phyloP scores from a whole-genome alignment of 1,139 yeast genomes.

The Hyphopichia pseudoburtonii region DNA sequence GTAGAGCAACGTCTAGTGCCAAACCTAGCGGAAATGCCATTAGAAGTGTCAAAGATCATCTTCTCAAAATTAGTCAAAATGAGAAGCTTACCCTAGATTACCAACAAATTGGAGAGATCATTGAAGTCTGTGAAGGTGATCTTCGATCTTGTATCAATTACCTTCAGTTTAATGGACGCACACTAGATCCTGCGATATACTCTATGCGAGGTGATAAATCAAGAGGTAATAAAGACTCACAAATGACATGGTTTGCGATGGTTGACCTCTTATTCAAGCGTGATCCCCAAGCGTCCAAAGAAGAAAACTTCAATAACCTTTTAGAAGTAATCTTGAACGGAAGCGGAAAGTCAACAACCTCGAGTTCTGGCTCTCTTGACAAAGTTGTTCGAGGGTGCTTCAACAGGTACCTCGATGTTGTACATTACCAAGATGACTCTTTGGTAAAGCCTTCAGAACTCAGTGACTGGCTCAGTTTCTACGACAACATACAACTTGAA shows the following conservation, averaged over 20 bases:
- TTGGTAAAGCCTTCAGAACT: constrained; percentile 60
- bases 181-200: constrained; percentile 10
- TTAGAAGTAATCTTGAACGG: constrained; percentile 34
- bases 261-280: constrained; percentile 56
- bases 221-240: constrained; percentile 45
- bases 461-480: constrained; percentile 77
- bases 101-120: constrained; percentile 49
- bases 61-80: constrained; percentile 29
- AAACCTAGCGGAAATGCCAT: constrained; percentile 37
- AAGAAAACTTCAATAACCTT: constrained; percentile 46
- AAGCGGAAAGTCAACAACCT: constrained; percentile 40
- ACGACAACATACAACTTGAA: constrained; percentile 52
- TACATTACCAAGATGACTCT: constrained; percentile 62
- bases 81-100: constrained; percentile 36
- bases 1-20: constrained; percentile 37
- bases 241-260: constrained; percentile 59
- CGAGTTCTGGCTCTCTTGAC: constrained; percentile 53
- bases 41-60: constrained; percentile 40
- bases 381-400: constrained; percentile 75
- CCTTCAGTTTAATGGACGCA: constrained; percentile 63
- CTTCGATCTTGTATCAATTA: constrained; percentile 82
- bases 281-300: constrained; percentile 46
- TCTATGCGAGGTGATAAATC: constrained; percentile 13
- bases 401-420: constrained; percentile 53
- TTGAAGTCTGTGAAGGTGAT: constrained; percentile 78